Conservation (phyloP, 306 rosid genomes). For the Elaeagnus macrophylla region DNA sequence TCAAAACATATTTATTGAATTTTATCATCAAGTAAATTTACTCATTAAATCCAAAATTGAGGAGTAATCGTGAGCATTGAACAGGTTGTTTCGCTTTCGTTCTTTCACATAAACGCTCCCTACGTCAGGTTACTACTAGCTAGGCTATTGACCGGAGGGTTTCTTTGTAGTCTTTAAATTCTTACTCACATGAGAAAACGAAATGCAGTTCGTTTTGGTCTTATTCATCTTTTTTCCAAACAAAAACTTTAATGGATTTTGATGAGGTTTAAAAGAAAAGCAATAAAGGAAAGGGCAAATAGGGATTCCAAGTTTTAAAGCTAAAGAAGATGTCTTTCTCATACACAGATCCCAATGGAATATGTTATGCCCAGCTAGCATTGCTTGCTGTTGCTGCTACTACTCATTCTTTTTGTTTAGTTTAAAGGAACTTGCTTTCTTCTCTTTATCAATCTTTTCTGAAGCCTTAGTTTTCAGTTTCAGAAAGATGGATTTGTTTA, state of each 20-base stretch:
- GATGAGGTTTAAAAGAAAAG: conserved; percentile 22
- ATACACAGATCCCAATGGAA: conserved; percentile 78
- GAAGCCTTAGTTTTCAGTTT: too few relatives aligned
- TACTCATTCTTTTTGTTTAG: conserved; percentile 66
- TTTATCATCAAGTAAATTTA: too few relatives aligned
- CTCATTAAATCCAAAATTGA: too few relatives aligned
- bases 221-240: conserved; percentile 2
- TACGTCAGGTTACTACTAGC: too few relatives aligned
- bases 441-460: conserved; percentile 34
- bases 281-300: conserved; percentile 20
- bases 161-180: too few relatives aligned
- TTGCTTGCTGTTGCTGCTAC: conserved; percentile 49
- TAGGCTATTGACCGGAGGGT: too few relatives aligned
- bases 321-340: conserved; percentile 71
- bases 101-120: too few relatives aligned
- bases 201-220: neutral
- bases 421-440: conserved; percentile 54
- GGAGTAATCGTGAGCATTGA: too few relatives aligned
- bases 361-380: conserved; percentile 41
- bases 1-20: too few relatives aligned
- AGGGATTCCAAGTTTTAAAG: conserved; percentile 19
- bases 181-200: conserved; percentile 25
- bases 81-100: too few relatives aligned
- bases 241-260: conserved; percentile 7
- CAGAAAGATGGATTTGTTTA: conserved; percentile 33